Evolutionary conservation across 2,329 filamentous ascomycete genomes (phyloP), one percentile per base, ranked within the genome.

Genomic region (Pseudogymnoascus sp.): DNA sequence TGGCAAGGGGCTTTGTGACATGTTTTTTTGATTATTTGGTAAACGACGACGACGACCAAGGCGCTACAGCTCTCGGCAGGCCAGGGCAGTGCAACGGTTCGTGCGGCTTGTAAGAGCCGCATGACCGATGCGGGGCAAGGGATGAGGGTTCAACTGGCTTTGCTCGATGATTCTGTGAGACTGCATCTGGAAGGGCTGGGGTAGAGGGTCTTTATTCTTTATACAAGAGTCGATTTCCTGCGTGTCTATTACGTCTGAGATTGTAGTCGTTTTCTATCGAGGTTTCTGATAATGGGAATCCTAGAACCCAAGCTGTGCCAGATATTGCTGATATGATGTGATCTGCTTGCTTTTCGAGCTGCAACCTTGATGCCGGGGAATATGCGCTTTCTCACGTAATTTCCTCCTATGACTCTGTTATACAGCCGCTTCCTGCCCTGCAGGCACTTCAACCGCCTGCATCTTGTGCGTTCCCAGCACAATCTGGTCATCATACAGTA

Each of bases 151-250:
- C n/a, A 56, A 56, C 50, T 56, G 47, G 47, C 47, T 29, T 33
- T 56, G 50, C 50, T 56, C 29, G 29, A 56, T 56, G 29, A 56
- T 33, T 56, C 50, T 56, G 50, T 16, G 50, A 56, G 50, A 56
- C 50, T 56, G 50, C 50, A 56, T 56, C 29, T 56, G 50, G 29
- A 19, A 56, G 50, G 31, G 26, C n/a, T 14, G 47, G 50, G 50
- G 50, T 33, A 56, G 19, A 56, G 29, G 29, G 50, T 33, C 50
- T 33, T 29, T 29, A 29, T 29, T 29, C 26, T 29, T 56, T 56
- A 56, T 56, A 56, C 50, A 56, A 56, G 50, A 56, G 50, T 56
- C 50, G 50, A 56, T 56, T 56, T 56, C 50, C 29, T 56, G 50
- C 50, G 50, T 56, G 50, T 56, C 50, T 33, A 56, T 56, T 33